These are phyloP conservation scores for Xylariaceae sp. DNA, from an alignment of 2,329 filamentous ascomycete species.

Conservation along the genomic window DNA sequence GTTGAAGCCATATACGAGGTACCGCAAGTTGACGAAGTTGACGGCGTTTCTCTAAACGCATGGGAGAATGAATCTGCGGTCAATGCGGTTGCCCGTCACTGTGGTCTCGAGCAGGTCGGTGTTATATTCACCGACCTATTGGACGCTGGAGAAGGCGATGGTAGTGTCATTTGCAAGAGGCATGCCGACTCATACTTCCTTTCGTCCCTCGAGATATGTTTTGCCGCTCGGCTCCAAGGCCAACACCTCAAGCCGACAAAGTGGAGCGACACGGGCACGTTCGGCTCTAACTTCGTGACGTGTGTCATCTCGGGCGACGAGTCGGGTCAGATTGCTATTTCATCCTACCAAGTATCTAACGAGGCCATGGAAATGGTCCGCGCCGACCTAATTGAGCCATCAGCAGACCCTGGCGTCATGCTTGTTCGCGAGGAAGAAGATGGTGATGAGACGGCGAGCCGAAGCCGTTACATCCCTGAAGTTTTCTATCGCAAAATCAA, in stretches of 20 bases:
- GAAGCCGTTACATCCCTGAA: conserved; percentile 87
- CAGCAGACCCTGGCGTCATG: conserved; percentile 88
- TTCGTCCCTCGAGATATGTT: conserved; percentile 85
- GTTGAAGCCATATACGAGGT: conserved; percentile 97
- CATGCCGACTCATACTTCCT: conserved; percentile 94
- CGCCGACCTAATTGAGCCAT: conserved; percentile 91
- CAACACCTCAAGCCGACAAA: conserved; percentile 86
- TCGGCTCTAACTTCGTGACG: conserved; percentile 95
- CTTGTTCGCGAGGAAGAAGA: conserved; percentile 90
- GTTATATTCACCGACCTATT: conserved; percentile 93
- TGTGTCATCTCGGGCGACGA: conserved; percentile 94
- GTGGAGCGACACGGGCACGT: conserved; percentile 92
- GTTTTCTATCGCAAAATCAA: conserved; percentile 96
- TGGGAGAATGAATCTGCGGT: conserved; percentile 83
- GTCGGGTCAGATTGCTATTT: conserved; percentile 78
- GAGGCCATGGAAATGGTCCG: conserved; percentile 95
- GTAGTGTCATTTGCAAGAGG: conserved; percentile 86
- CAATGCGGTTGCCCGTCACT: conserved; percentile 72
- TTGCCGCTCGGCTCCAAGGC: conserved; percentile 82
- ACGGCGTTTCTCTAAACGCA: conserved; percentile 77
- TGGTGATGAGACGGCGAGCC: conserved; percentile 62
- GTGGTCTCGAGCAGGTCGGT: conserved; percentile 82
- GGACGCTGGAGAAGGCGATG: conserved; percentile 74
- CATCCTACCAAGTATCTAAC: conserved; percentile 91
- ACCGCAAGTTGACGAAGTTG: conserved; percentile 81